These are phyloP conservation scores for Penicillium brevicompactum DNA, from an alignment of 2,329 filamentous ascomycete genomes.

Conservation along the genomic window DNA sequence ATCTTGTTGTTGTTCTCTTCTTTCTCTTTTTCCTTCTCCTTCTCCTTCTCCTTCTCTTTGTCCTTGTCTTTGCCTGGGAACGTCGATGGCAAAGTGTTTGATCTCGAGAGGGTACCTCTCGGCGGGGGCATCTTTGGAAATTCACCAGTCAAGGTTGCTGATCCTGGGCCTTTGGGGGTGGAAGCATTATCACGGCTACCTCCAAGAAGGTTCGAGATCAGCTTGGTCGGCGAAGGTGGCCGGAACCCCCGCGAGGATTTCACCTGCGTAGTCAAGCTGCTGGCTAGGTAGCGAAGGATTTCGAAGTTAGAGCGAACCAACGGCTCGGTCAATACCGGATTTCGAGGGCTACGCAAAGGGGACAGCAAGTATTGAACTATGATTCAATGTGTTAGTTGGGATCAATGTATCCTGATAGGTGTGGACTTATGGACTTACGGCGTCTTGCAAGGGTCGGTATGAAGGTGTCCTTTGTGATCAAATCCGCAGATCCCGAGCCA, in stretches of 20 bases:
- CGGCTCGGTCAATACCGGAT: constrained; percentile 55
- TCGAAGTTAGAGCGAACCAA: constrained; percentile 79
- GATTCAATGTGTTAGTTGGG: constrained; percentile 12
- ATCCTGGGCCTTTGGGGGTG: constrained; percentile 36
- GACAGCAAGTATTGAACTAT: constrained; percentile 73
- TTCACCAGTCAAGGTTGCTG: constrained; percentile 42
- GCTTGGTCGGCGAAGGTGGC: constrained; percentile 83
- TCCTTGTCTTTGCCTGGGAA: constrained; percentile 51
- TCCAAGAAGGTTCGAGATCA: constrained; percentile 79
- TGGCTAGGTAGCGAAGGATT: constrained; percentile 69
- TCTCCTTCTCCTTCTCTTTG: constrained; percentile 36
- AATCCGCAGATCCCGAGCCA: constrained; percentile 72
- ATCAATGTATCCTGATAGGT: neutral
- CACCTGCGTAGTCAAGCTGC: constrained; percentile 65
- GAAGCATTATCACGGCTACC: constrained; percentile 50
- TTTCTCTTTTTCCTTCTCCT: constrained; percentile 36
- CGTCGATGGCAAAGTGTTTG: constrained; percentile 45
- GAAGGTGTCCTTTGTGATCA: constrained; percentile 72
- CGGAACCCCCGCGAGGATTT: constrained; percentile 65
- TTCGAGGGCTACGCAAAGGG: constrained; percentile 65
- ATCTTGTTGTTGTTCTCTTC: constrained; percentile 33
- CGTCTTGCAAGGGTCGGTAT: constrained; percentile 73
- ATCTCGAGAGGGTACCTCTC: constrained; percentile 42
- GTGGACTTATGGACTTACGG: constrained; percentile 61
- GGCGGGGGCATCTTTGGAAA: constrained; percentile 48